phyloP scores from a whole-genome alignment of 208 protist genomes.

The Leishmania tropica region DNA sequence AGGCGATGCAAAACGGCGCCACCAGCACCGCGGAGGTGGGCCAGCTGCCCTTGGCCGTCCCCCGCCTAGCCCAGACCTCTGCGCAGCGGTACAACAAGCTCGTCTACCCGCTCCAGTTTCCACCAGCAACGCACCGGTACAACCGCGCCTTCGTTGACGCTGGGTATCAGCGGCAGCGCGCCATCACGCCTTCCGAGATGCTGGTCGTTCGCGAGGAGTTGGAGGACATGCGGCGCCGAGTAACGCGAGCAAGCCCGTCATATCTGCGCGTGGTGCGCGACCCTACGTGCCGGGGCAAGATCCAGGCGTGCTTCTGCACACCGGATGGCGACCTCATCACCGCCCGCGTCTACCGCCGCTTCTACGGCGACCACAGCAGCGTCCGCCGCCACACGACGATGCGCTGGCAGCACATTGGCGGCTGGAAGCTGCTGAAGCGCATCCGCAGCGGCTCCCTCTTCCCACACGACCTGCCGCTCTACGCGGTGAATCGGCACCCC shows the following conservation, averaged over 20 bases:
- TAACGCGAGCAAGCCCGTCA: slow-evolving; percentile 44
- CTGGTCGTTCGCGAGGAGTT: slow-evolving; percentile 81
- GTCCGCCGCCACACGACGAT: slow-evolving; percentile 68
- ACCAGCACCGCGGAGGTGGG: slow-evolving; percentile 60
- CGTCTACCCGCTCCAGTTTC: slow-evolving; percentile 75
- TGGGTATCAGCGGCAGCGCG: slow-evolving; percentile 80
- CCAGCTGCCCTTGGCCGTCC: slow-evolving; percentile 68
- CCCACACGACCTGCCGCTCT: slow-evolving; percentile 80
- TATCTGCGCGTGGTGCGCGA: slow-evolving; percentile 84
- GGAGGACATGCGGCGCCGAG: slow-evolving; percentile 57
- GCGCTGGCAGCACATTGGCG: slow-evolving; percentile 91
- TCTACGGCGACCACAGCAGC: slow-evolving; percentile 78
- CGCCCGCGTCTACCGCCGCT: slow-evolving; percentile 83
- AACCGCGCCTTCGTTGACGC: slow-evolving; percentile 87
- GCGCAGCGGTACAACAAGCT: slow-evolving; percentile 67
- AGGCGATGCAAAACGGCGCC: slow-evolving; percentile 31
- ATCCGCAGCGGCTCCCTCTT: slow-evolving; percentile 75
- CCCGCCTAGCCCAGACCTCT: slow-evolving; percentile 59
- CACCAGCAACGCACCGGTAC: slow-evolving; percentile 78
- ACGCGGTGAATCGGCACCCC: slow-evolving; percentile 72
- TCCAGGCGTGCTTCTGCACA: slow-evolving; percentile 83
- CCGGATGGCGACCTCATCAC: slow-evolving; percentile 73
- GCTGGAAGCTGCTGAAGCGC: slow-evolving; percentile 84
- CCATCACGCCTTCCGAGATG: slow-evolving; percentile 84
- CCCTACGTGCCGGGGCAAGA: slow-evolving; percentile 78